A percentile compares a stretch with the other conserved stretches of the same genome.
phyloP scores from a whole-genome alignment of 73 alveolate species.

The Paramecium sonneborni region DNA sequence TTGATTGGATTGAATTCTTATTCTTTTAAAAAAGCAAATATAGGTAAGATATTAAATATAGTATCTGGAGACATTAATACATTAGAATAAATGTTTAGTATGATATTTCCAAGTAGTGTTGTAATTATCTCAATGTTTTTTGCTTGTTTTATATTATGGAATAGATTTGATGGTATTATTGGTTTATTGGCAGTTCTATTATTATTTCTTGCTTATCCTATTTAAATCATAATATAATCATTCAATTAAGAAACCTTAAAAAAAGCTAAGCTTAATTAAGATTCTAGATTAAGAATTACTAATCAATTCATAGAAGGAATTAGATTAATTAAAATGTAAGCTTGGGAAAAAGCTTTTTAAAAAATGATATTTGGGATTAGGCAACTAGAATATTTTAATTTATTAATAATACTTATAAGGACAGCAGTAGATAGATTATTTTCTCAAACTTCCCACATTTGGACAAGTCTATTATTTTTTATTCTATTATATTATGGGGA shows the following conservation, averaged over 20 bases:
- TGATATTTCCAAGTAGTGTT: not conserved
- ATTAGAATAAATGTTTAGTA: not conserved
- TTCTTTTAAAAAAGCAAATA: conserved; percentile 13
- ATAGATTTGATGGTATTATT: not conserved
- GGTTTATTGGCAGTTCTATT: conserved; percentile 22
- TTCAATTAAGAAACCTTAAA: not conserved
- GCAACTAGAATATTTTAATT: not conserved
- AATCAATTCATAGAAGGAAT: conserved; percentile 48
- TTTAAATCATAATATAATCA: not conserved
- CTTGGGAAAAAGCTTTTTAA: conserved; percentile 30
- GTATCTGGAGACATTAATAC: conserved; percentile 43
- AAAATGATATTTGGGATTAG: not conserved
- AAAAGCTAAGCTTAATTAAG: not conserved
- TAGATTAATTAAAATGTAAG: conserved; percentile 53
- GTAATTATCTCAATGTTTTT: not conserved
- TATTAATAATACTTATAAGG: not conserved
- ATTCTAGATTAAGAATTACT: conserved; percentile 26
- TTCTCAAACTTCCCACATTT: not conserved
- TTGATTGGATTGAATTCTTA: not conserved
- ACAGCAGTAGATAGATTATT: not conserved
- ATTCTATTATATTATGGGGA: not conserved
- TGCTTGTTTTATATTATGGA: not conserved
- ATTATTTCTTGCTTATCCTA: not conserved
- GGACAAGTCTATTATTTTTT: not conserved
- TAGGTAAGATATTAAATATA: conserved; percentile 31